Evolutionary conservation across 345 rosid genomes (phyloP), one percentile per base, ranked within the genome.

Genomic region (Anacardium occidentale): DNA sequence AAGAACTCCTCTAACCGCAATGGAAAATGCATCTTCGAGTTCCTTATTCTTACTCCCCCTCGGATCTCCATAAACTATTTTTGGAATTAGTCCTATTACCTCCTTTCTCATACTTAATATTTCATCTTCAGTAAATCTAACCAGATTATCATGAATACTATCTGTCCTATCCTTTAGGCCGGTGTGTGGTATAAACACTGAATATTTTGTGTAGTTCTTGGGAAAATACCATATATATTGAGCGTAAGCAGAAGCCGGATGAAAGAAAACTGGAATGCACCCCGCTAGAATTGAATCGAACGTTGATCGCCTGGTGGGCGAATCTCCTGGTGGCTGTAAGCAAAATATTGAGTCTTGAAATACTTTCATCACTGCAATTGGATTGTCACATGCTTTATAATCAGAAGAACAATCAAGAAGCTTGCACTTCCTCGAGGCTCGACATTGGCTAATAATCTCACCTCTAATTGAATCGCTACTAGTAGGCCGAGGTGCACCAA

Each of bases 251-350:
- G 90, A 85, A 18, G 68, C 80, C 4, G 83, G 87, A 73, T 82
- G 86, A 47, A 89, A 89, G 86, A 85, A 89, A 21, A 87, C 90
- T 3, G 90, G 94, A 58, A 86, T 83, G 65, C 89, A 89, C 5
- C 91, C 86, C 0, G 87, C 86, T 22, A 87, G 51, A 5, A 89
- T 87, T 21, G 94, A 80, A 75, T 87, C 91, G 66, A 89, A 89
- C 0, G 78, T 72, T 62, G 91, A 87, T 55, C 87, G 79, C 58
- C 94, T 80, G 8, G 87, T 89, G 73, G 62, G 78, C 56, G 91
- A 89, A 75, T 87, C 94, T 0, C 94, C 94, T 2, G 84, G 79
- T 0, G 90, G 91, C 66, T 84, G 90, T 54, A 89, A 64, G 62
- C 94, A 89, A 57, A 85, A 89, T 0, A 72, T 79, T 0, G 89